phyloP scores from a whole-genome alignment of 345 rosid species.

The Eucalyptus rudis region DNA sequence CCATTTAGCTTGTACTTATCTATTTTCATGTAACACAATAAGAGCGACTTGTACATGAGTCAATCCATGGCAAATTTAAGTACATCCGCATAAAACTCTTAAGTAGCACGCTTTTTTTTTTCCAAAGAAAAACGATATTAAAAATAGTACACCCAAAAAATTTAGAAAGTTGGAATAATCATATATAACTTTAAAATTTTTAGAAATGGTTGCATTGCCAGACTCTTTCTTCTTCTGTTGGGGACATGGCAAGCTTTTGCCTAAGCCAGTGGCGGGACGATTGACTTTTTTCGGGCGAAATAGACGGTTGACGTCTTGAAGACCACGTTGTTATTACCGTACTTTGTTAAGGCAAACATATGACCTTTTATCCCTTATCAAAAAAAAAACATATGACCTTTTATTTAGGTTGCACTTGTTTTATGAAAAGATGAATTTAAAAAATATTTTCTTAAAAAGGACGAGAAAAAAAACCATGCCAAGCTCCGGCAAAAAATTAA shows the following conservation, averaged over 20 bases:
- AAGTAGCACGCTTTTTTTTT: not conserved
- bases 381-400: no score
- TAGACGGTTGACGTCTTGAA: accelerated
- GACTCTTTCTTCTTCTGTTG: not conserved
- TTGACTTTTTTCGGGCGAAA: accelerated
- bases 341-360: no score
- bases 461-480: no score
- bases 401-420: no score
- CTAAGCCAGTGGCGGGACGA: accelerated
- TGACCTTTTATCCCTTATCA: no score
- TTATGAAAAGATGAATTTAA: no score
- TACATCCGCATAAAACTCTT: not conserved
- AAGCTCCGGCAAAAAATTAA: not conserved
- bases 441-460: no score
- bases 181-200: no score
- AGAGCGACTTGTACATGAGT: not conserved
- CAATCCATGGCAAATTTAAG: not conserved
- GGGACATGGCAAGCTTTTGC: no score
- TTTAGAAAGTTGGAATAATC: not conserved
- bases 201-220: accelerated
- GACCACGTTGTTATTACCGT: accelerated
- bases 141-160: not conserved
- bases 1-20: not conserved
- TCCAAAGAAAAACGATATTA: no score
- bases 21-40: not conserved